Conservation (phyloP, 169 alveolate genomes). For the Besnoitia besnoiti region DNA sequence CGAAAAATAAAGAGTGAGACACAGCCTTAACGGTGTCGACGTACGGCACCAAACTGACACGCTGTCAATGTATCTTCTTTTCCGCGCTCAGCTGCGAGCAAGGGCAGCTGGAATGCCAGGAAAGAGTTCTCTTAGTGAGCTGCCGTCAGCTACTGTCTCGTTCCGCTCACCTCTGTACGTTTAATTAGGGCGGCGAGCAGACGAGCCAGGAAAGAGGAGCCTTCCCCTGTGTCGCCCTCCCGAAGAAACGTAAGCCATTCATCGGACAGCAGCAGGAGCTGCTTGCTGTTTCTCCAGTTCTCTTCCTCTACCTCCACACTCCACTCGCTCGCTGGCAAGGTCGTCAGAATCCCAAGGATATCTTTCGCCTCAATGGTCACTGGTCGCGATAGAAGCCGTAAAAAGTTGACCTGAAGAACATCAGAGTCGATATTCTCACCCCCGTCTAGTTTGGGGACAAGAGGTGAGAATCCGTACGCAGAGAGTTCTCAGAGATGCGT, state of each 20-base stretch:
- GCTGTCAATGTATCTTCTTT: too few species aligned
- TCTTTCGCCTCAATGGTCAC: conserved; percentile 48
- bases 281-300: conserved; percentile 46
- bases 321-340: conserved; percentile 62
- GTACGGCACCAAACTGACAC: too few species aligned
- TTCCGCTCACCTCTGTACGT: conserved; percentile 15
- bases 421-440: too few species aligned
- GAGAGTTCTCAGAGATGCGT: too few species aligned
- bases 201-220: neutral
- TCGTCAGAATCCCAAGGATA: conserved; percentile 47
- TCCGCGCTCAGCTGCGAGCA: too few species aligned
- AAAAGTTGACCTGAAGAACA: conserved; percentile 47
- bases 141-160: too few species aligned
- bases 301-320: conserved; percentile 54
- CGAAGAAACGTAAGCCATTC: conserved; percentile 67
- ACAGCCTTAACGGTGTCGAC: too few species aligned
- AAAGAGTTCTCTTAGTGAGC: too few species aligned
- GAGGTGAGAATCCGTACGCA: too few species aligned
- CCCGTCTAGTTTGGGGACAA: too few species aligned
- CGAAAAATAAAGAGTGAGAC: too few species aligned
- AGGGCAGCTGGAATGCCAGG: too few species aligned
- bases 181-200: neutral
- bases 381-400: conserved; percentile 59
- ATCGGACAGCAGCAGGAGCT: conserved; percentile 53
- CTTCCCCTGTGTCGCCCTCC: conserved; percentile 9